Base-by-base conservation (phyloP, 169 alveolate species). In the Plasmodium sp. region DNA sequence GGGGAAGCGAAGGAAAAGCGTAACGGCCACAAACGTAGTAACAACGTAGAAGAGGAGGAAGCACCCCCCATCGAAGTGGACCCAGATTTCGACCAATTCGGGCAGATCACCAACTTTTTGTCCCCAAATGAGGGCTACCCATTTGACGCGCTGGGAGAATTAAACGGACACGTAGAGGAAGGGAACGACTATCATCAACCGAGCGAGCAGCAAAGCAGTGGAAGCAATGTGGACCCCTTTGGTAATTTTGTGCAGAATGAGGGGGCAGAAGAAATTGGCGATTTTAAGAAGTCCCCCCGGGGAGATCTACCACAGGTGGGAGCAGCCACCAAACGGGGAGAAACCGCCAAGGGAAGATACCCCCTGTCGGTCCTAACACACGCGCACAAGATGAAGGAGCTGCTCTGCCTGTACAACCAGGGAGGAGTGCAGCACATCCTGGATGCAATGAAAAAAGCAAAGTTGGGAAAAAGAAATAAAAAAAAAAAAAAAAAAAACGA, bases 351-450 rank as follows among this genome's bases (percentile, higher is more conserved):
- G 56, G 22, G 34, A 77, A 54, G 6, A 18, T 75, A 77, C 81
- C 43, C 51, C 34, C 34, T 67, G n/a, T 39, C 82, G 41, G 82
- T 81, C 36, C 43, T 90, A 90, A 79, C 31, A 81, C 41, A 62
- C 4, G 79, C 83, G 16, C 72, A 80, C 48, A 81, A 71, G 16
- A 12, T 90, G 83, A 90, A 71, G 82, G 83, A 90, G n/a, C 75
- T 90, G 36, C 16, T 90, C 27, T 81, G 73, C 12, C 48, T 90
- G 33, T 82, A 92, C 51, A 92, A 92, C 58, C 84, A 74, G 75
- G 41, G 58, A 31, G 95, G 95, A 58, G 31, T 92, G 48, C 27
- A 72, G 12, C 83, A 71, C 84, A 92, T 92, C 22, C 75, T 92
- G 54, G 75, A 31, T 10, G 27, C 16, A 33, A 81, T 92, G 86